These are phyloP conservation scores for Backusella circina DNA, from an alignment of 192 early-diverging fungal species.

Conservation along the genomic window DNA sequence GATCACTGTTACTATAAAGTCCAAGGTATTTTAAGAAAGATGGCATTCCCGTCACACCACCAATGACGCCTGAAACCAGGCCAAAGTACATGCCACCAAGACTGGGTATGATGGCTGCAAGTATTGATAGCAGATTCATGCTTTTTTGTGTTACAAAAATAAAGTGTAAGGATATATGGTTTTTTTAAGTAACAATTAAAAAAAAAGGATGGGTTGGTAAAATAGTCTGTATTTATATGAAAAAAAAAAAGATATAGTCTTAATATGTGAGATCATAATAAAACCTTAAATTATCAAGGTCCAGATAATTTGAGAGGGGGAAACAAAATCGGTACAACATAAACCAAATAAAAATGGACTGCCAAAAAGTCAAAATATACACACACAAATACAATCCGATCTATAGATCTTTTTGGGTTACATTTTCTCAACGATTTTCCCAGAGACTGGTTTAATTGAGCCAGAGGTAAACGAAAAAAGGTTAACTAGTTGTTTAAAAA, in stretches of 20 bases:
- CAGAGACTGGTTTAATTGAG: not conserved
- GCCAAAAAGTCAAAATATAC: not conserved
- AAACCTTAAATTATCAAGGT: not conserved
- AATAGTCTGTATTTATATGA: not conserved
- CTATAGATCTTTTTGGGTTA: constrained; percentile 3
- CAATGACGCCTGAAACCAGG: not conserved
- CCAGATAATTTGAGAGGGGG: not conserved
- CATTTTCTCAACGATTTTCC: not conserved
- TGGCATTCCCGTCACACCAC: not conserved
- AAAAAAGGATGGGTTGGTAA: not conserved
- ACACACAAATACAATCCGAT: not conserved
- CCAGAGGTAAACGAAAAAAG: not conserved
- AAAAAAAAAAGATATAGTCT: not conserved
- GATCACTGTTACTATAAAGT: not conserved
- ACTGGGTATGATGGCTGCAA: not conserved
- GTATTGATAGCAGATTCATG: not conserved
- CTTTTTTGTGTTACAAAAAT: not conserved
- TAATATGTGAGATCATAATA: not conserved
- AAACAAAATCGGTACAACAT: not conserved
- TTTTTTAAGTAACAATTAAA: not conserved
- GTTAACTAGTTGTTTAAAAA: not conserved
- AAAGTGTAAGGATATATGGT: not conserved
- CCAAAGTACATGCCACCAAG: not conserved
- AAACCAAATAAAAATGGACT: not conserved
- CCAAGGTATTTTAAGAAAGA: not conserved